These are phyloP conservation scores for Botrytis elliptica DNA, from an alignment of 2,329 filamentous ascomycete species.

Conservation along the genomic window DNA sequence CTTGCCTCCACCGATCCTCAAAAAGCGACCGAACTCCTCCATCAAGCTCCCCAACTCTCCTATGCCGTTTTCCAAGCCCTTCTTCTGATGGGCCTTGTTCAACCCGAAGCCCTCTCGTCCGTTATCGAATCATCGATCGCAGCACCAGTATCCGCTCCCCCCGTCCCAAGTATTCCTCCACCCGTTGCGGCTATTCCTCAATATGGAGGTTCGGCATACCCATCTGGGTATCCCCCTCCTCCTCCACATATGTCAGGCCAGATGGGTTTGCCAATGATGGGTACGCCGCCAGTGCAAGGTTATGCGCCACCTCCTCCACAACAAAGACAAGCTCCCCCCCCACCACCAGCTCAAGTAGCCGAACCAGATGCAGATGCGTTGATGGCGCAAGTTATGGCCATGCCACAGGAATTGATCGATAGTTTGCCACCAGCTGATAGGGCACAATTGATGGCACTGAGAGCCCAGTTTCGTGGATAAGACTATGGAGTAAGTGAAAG, in stretches of 20 bases:
- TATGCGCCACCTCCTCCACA: constrained; percentile 34
- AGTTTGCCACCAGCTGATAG: constrained; percentile 72
- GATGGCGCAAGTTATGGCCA: constrained; percentile 75
- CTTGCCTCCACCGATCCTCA: constrained; percentile 78
- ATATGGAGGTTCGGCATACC: constrained; percentile 41
- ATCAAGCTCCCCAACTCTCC: constrained; percentile 85
- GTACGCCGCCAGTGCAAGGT: constrained; percentile 48
- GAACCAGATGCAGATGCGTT: constrained; percentile 66
- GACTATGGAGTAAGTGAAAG: neutral
- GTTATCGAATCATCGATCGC: constrained; percentile 64
- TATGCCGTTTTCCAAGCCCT: constrained; percentile 96
- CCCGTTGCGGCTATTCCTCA: constrained; percentile 34
- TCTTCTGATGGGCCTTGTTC: constrained; percentile 88
- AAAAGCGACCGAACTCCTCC: constrained; percentile 81
- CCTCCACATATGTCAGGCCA: constrained; percentile 42
- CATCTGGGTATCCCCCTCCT: constrained; percentile 41
- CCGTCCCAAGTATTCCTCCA: constrained; percentile 29
- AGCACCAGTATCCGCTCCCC: constrained; percentile 46
- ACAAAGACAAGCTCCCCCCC: constrained; percentile 35
- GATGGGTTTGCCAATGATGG: constrained; percentile 39
- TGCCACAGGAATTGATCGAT: constrained; percentile 79
- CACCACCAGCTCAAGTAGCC: constrained; percentile 46
- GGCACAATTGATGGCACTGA: constrained; percentile 74
- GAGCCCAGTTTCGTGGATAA: constrained; percentile 42
- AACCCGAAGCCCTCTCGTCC: constrained; percentile 75